A percentile compares a stretch with the other conserved stretches of the same genome.
Evolutionary conservation across 2,329 filamentous ascomycete genomes (phyloP).

Genomic region (Fusarium proliferatum): DNA sequence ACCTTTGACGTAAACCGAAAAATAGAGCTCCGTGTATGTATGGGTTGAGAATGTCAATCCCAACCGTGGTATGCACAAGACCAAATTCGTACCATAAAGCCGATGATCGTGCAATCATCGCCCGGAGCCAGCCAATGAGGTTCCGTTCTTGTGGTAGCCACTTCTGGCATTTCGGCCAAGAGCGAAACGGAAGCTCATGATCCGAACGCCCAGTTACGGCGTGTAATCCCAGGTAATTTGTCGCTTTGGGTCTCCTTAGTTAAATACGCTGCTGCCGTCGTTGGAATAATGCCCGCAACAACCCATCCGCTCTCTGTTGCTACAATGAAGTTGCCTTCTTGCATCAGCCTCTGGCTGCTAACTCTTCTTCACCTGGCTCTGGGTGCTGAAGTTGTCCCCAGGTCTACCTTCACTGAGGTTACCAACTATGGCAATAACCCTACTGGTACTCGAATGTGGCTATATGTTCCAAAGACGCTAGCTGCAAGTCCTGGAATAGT

Average conservation of each 20-base stretch:
- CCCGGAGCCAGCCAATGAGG: neutral
- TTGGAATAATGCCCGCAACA: fast-evolving
- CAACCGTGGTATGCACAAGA: neutral
- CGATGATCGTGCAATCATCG: neutral
- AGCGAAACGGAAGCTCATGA: neutral
- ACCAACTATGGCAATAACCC: constrained; percentile 35
- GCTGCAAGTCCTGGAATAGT: constrained; percentile 60
- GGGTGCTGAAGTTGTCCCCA: constrained; percentile 30
- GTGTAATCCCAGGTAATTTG: neutral
- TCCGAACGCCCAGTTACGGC: neutral
- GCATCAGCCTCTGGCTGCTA: constrained; percentile 20
- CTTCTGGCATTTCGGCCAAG: neutral
- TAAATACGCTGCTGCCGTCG: neutral
- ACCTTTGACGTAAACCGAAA: neutral
- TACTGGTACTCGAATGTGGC: constrained; percentile 33
- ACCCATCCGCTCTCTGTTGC: fast-evolving
- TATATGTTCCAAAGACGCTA: constrained; percentile 53
- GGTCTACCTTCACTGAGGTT: constrained; percentile 35
- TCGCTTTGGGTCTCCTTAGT: fast-evolving
- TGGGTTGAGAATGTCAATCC: no score
- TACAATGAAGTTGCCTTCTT: constrained; percentile 11
- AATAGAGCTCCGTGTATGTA: neutral
- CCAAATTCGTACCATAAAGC: neutral
- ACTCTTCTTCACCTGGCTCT: constrained; percentile 1
- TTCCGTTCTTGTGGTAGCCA: neutral